phyloP scores from a whole-genome alignment of 2,329 filamentous ascomycete genomes.

The Myriosclerotinia scirpicola region DNA sequence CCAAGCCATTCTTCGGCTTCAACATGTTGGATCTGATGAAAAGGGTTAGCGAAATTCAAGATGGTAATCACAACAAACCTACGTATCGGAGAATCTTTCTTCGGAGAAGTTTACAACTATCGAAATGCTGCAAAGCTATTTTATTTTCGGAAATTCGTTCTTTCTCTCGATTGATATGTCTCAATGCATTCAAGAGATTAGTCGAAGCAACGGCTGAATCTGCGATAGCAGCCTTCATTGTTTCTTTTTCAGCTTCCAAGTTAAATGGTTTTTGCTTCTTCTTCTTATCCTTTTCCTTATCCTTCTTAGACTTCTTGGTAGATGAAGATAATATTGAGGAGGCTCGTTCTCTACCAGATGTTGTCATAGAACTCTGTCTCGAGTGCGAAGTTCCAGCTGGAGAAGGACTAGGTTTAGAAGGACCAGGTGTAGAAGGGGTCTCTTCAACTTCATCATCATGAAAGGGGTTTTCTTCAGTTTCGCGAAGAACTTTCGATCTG shows the following conservation, averaged over 20 bases:
- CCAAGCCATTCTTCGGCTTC: constrained; percentile 91
- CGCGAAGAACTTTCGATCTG: constrained; percentile 77
- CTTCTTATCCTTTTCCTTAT: constrained; percentile 48
- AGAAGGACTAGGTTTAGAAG: constrained; percentile 19
- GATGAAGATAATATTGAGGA: constrained; percentile 28
- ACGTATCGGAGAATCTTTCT: constrained; percentile 83
- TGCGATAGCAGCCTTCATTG: constrained; percentile 85
- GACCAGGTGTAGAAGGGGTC: constrained; percentile 30
- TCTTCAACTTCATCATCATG: constrained; percentile 64
- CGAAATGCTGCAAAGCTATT: constrained; percentile 73
- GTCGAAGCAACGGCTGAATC: constrained; percentile 88
- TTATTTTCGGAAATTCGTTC: constrained; percentile 85
- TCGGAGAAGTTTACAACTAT: constrained; percentile 81
- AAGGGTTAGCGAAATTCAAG: neutral
- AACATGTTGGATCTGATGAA: constrained; percentile 73
- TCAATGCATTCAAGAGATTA: constrained; percentile 82
- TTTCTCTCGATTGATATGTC: constrained; percentile 85
- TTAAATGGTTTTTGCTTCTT: constrained; percentile 69
- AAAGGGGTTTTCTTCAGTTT: constrained; percentile 72
- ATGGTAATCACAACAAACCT: constrained; percentile 37
- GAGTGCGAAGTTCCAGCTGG: constrained; percentile 28
- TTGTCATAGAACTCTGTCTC: constrained; percentile 27
- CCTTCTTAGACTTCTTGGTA: constrained; percentile 44
- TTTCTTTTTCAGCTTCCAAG: constrained; percentile 81
- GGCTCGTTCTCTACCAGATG: constrained; percentile 28